Conservation (phyloP, 495 filamentous ascomycete genomes). For the Penicillium bialowiezense region DNA sequence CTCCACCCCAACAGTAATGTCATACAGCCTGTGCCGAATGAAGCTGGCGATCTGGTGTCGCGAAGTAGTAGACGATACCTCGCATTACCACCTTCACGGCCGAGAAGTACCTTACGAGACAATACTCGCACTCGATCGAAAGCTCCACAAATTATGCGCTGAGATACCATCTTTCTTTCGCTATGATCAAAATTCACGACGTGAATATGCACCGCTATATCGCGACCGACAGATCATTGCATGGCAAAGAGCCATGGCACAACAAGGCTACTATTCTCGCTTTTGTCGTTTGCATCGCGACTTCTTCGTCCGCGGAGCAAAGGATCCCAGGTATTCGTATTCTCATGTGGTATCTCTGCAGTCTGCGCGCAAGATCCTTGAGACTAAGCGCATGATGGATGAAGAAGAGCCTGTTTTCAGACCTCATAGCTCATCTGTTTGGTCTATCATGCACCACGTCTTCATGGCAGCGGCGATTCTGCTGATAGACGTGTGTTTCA, state of each 20-base stretch:
- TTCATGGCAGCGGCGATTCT: conserved; percentile 48
- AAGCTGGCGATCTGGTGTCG: conserved; percentile 40
- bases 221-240: conserved; percentile 33
- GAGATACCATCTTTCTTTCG: conserved; percentile 34
- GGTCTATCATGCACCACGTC: conserved; percentile 43
- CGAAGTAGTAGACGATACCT: conserved; percentile 37
- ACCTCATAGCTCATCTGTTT: conserved; percentile 28
- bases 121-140: conserved; percentile 34
- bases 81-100: conserved; percentile 27
- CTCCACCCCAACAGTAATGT: conserved; percentile 38
- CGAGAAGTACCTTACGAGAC: conserved; percentile 34
- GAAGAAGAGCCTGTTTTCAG: conserved; percentile 27
- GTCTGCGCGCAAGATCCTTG: conserved; percentile 43
- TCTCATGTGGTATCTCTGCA: conserved; percentile 42
- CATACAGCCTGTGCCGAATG: conserved; percentile 42
- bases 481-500: conserved; percentile 45
- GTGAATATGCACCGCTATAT: conserved; percentile 32
- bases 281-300: conserved; percentile 43
- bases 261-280: conserved; percentile 42
- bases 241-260: conserved; percentile 38
- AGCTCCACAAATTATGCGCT: conserved; percentile 26
- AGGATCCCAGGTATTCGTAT: conserved; percentile 41
- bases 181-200: conserved; percentile 31
- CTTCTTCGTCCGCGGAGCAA: conserved; percentile 39
- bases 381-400: conserved; percentile 40